These are phyloP conservation scores for Exsudoporus frostii DNA, from an alignment of 768 basidiomycete genomes.

Conservation along the genomic window DNA sequence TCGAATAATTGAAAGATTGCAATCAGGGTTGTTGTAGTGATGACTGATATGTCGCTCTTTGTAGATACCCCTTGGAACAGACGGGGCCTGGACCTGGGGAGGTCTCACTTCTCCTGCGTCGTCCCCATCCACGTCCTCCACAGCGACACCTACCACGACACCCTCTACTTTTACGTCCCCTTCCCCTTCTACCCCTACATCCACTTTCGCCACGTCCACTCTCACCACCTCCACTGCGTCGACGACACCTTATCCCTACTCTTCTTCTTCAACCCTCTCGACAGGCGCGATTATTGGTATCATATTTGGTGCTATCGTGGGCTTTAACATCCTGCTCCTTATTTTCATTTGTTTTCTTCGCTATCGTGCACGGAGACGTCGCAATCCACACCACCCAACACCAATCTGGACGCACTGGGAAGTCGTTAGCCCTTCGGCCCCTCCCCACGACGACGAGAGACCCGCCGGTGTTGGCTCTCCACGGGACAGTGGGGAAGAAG, in stretches of 20 bases:
- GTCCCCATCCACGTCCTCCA: conserved; percentile 25
- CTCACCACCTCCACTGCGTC: conserved; percentile 25
- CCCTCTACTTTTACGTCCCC: conserved; percentile 32
- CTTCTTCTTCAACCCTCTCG: conserved; percentile 30
- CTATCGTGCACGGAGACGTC: conserved; percentile 21
- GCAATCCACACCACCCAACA: conserved; percentile 20
- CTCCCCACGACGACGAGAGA: conserved; percentile 30
- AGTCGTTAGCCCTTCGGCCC: conserved; percentile 34
- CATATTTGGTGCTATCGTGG: conserved; percentile 52
- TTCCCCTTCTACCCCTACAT: conserved; percentile 25
- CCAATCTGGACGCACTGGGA: conserved; percentile 44
- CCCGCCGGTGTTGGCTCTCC: conserved; percentile 65
- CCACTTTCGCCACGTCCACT: conserved; percentile 3
- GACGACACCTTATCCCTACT: conserved; percentile 20
- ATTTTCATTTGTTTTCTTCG: conserved; percentile 35
- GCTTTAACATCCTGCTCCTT: conserved; percentile 55
- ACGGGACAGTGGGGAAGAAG: conserved; percentile 66
- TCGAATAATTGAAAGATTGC: neutral
- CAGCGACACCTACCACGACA: conserved; percentile 24
- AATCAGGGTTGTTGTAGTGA: conserved; percentile 5
- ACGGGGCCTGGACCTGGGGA: conserved; percentile 66
- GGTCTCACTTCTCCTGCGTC: conserved; percentile 66
- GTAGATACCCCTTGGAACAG: conserved; percentile 70
- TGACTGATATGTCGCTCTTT: conserved; percentile 13
- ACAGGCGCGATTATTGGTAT: conserved; percentile 32